Percentiles rank a stretch among this genome's conserved stretches.
Evolutionary conservation across 768 basidiomycete species (phyloP).

Genomic region (Boletus speciosus): DNA sequence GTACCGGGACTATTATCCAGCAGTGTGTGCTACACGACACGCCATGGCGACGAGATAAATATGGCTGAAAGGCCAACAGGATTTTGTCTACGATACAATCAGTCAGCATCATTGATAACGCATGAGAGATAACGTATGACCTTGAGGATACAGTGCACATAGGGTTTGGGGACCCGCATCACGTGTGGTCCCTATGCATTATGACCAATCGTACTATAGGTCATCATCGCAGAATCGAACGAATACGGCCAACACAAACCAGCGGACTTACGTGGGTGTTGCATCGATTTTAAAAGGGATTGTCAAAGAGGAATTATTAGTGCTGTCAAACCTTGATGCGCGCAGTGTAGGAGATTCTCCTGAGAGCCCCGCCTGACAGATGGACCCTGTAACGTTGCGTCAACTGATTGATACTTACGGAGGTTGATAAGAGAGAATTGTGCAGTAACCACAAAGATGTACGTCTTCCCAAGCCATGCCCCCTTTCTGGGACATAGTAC

Average conservation of each 20-base stretch:
- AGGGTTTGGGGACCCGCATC: neutral
- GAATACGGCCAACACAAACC: slow-evolving; percentile 1
- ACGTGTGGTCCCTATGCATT: neutral
- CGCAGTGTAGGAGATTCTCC: slow-evolving; percentile 7
- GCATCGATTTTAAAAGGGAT: slow-evolving; percentile 14
- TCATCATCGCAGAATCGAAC: slow-evolving; percentile 13
- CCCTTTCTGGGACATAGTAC: neutral
- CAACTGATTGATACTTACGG: slow-evolving; percentile 22
- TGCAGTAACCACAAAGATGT: slow-evolving; percentile 15
- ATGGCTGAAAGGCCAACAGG: slow-evolving; percentile 1
- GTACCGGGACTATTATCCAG: neutral
- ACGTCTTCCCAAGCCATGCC: slow-evolving; percentile 17
- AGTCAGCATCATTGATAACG: neutral
- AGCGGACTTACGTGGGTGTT: slow-evolving; percentile 20
- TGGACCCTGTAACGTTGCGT: slow-evolving; percentile 22
- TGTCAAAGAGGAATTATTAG: slow-evolving; percentile 18
- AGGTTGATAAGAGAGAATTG: slow-evolving; percentile 22
- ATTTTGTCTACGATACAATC: neutral
- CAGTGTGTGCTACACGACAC: neutral
- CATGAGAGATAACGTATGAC: neutral
- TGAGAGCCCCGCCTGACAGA: slow-evolving; percentile 17
- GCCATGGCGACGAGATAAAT: slow-evolving; percentile 19
- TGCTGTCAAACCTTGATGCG: slow-evolving; percentile 29
- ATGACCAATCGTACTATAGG: neutral
- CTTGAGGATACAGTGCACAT: neutral